phyloP scores from a whole-genome alignment of 2,329 filamentous ascomycete genomes.

The Pyricularia pennisetigena region DNA sequence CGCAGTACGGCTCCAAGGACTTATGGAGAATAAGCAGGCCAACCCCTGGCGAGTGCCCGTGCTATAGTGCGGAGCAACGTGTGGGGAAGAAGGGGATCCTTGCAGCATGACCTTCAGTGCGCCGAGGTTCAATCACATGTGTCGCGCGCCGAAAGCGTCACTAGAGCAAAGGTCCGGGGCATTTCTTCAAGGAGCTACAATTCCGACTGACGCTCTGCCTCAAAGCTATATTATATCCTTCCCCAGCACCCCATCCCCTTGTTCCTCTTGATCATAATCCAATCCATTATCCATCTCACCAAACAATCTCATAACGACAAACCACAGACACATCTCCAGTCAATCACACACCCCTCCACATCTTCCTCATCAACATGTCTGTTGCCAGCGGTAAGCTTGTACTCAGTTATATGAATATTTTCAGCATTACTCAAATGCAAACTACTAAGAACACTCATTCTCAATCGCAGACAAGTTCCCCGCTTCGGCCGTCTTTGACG shows the following conservation, averaged over 20 bases:
- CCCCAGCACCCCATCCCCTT: background rate
- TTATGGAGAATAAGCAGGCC: background rate
- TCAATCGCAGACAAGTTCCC: slow-evolving; percentile 64
- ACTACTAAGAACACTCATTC: too few species aligned
- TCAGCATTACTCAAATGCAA: background rate
- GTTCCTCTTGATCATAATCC: background rate
- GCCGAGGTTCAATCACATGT: slow-evolving; percentile 7
- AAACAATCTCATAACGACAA: background rate
- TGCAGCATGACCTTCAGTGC: background rate
- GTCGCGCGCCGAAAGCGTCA: background rate
- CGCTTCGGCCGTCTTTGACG: slow-evolving; percentile 83
- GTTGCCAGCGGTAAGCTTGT: slow-evolving; percentile 9
- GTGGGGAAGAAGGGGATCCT: background rate
- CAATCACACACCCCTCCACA: background rate
- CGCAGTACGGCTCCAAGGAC: background rate
- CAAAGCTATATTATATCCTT: background rate
- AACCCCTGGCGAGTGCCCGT: background rate
- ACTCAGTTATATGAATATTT: background rate
- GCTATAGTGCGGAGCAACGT: background rate
- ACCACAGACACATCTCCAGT: background rate
- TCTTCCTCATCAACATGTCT: slow-evolving; percentile 7
- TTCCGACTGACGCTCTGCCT: background rate
- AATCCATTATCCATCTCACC: background rate
- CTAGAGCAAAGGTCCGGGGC: background rate
- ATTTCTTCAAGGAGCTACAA: background rate